Base-by-base conservation (phyloP, 495 filamentous ascomycete species). In the Podospora anserina region DNA sequence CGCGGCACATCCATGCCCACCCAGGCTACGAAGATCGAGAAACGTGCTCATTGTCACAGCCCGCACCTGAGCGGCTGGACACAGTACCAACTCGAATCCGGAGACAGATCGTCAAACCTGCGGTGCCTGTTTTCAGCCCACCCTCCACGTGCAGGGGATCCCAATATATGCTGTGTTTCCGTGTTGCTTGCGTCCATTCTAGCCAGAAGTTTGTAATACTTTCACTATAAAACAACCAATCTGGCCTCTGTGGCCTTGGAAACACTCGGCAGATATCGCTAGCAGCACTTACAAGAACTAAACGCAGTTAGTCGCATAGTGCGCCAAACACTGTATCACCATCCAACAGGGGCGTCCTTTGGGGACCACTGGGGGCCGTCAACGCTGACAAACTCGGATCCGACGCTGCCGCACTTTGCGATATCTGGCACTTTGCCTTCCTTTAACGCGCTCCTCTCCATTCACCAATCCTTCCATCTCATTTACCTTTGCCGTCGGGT, bases 371-470 rank as follows among this genome's bases (percentile, higher is more conserved):
- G 5, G 7, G 6, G 23, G 26, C 59, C 53, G 27, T 49, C 62
- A 66, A n/a, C 57, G 63, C 69, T 71, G 69, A 66, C 69, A 68
- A 68, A 68, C 53, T 64, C 44, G 63, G 69, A 23, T 68, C 69
- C 63, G 69, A 60, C 66, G 58, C 69, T 68, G 56, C 69, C 69
- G 66, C 66, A 55, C 60, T 49, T 49, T 32, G 61, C 61, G 34
- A 63, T 26, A 58, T 63, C 34, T 61, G 44, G 20, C 27, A 30
- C 59, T 61, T 61, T 61, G 64, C 61, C 54, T 59, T 57, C 32
- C 44, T 20, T 59, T 49, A 49, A 49, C 39, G 39, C 39, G 9
- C 39, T 49, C 2, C 39, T 4, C 7, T 32, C 39, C 39, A 49
- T 49, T 49, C 5, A 49, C 13, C 39, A 49, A 49, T 9, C 28